phyloP scores from a whole-genome alignment of 306 rosid species.

The Lathyrus aphaca region DNA sequence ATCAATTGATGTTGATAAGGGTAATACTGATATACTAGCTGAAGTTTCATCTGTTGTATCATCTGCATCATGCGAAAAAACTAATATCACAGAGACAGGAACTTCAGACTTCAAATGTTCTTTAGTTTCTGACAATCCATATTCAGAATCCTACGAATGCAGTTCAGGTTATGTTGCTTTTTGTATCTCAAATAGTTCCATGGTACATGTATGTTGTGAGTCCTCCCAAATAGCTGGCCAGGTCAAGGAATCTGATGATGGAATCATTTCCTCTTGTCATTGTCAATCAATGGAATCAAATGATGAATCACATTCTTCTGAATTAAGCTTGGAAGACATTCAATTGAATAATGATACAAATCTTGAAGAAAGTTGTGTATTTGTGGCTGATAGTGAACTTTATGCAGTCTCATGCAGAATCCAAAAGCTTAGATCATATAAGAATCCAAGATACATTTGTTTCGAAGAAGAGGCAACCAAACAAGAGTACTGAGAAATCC shows the following conservation, averaged over 20 bases:
- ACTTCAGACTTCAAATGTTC: constrained; percentile 39
- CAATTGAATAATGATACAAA: too few species aligned
- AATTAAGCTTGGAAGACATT: too few species aligned
- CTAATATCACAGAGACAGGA: constrained; percentile 14
- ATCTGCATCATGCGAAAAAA: too few species aligned
- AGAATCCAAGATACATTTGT: constrained; percentile 74
- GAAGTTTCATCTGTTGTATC: constrained; percentile 37
- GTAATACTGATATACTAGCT: constrained; percentile 20
- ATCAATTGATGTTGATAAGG: constrained; percentile 26
- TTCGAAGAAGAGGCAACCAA: constrained; percentile 75
- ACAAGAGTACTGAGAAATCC: too few species aligned
- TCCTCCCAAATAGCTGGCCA: too few species aligned
- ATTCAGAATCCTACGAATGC: constrained; percentile 37
- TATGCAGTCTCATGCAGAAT: constrained; percentile 58
- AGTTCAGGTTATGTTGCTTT: constrained; percentile 33
- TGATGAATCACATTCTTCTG: too few species aligned
- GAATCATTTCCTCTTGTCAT: too few species aligned
- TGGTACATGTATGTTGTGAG: constrained; percentile 34
- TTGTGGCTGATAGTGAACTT: constrained; percentile 56
- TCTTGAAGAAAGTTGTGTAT: too few species aligned
- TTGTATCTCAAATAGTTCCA: constrained; percentile 38
- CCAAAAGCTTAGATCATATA: constrained; percentile 75
- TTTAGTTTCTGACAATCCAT: constrained; percentile 35
- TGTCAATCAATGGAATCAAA: too few species aligned
- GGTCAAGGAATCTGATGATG: too few species aligned